Evolutionary conservation across 805 yeast species (phyloP), one percentile per base, ranked within the genome.

Genomic region (Kuraishia cidri): DNA sequence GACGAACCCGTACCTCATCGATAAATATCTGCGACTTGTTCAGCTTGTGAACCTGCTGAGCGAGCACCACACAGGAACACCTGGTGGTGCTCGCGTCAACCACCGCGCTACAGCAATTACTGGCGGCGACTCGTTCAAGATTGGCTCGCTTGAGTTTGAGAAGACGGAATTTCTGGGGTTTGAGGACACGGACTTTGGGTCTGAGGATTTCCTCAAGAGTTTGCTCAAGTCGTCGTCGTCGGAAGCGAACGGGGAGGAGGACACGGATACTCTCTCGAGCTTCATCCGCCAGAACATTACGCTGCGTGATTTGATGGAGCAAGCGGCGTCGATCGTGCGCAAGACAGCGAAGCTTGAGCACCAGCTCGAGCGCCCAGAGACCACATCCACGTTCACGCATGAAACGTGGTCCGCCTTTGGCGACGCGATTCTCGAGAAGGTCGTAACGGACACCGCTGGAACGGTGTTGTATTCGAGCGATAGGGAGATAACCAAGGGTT

Each of bases 1-100:
- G 6, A 69, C 78, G 0, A 75, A 73, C 28, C 87, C 87, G 0
- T 79, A 64, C 44, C 57, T 79, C 29, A 77, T 79, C 37, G 88
- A 81, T 44, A 79, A 75, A 44, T 72, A 70, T 47, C 52, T 75
- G 32, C 58, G 81, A 37, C 61, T 78, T 34, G 72, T 76, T 3
- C 77, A 79, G 48, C 61, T 80, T 30, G 63, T 74, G 6, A 63
- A 64, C 32, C 48, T 76, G 24, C 45, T 79, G 8, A 52, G 56
- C 26, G 24, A 37, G 1, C 35, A 48, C 24, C 43, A 49, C 24
- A 38, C 36, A 4, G 35, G 43, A 7, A 42, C 42, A 12, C 34
- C 35, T 15, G 45, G 44, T 9, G 14, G 19, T 25, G 12, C 14
- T n/a, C 29, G 16, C 10, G 28, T 5, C 20, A 26, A 9, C 22